Evolutionary conservation across 108 stramenopile species (phyloP), one percentile per base, ranked within the genome.

Genomic region (Craspedostauros australis): DNA sequence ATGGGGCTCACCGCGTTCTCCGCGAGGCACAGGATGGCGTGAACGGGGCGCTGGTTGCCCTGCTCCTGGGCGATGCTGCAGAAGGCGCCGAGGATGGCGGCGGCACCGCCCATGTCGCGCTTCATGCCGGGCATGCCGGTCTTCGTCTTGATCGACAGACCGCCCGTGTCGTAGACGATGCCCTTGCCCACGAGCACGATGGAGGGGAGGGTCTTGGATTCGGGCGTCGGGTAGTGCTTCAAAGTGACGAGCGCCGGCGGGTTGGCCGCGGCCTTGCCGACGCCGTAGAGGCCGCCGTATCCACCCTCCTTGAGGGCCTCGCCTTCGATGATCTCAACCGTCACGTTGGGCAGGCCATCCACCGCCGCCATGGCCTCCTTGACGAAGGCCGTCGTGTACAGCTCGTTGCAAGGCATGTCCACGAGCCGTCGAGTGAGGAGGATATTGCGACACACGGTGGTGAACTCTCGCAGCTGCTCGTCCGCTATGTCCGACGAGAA

Each of bases 91-190:
- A 94, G 77, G 7, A 86, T 47, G 16, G 75, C 90, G 14, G 88
- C 90, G 14, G 76, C 73, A 9, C 90, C 93, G 9, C 81, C 89
- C 82, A 84, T 82, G 60, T 84, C 85, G 15, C 53, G 46, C 60
- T 93, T 93, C 91, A 95, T 95, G 14, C 90, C 94, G 34, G 73
- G 69, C 91, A 93, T 95, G 26, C 89, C 94, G 2, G 62, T 61
- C 39, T 87, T 85, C 19, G 66, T 29, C 48, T 88, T 88, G 61
- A 84, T 62, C 26, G 69, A 62, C 2, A 84, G 49, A 8, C 81
- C 88, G 29, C 84, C 83, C 6, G 93, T 94, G 73, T 91, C 93
- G 46, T 88, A 94, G 3, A 88, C 76, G 50, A 94, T 88, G 18
- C 86, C 90, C 61, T 94, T 94, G 42, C 93, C 93, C n/a, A 88